Evolutionary conservation across 2,329 filamentous ascomycete species (phyloP), one percentile per base, ranked within the genome.

Genomic region (Cryoendolithus antarcticus): DNA sequence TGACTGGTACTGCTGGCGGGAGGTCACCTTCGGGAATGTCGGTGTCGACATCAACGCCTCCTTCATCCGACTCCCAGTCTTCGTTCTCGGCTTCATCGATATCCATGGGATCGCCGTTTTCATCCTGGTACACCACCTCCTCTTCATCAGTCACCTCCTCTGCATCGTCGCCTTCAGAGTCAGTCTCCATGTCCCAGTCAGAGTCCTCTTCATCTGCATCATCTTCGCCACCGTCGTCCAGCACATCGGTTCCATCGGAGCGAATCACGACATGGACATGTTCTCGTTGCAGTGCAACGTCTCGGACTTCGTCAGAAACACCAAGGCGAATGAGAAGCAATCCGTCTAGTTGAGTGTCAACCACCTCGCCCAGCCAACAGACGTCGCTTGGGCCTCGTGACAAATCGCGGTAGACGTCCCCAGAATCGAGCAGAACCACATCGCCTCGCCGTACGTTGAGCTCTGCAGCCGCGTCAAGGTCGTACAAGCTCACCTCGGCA

Each of bases 401-500:
- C 13, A 37, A 27, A 2, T 42, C 38, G 8, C 66, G 61, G 12
- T 36, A 40, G 10, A 31, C 34, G 13, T 41, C 35, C 2, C 35
- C 30, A 9, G 34, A 37, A 9, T 34, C 31, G 9, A 76, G 51
- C 8, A 75, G 51, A 2, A 75, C 72, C 39, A 73, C 67, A 49
- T 76, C 72, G 6, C 67, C 68, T 43, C 67, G 57, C 31, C 64
- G 58, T 30, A 67, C 63, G 30, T 64, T 66, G 35, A 77, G 46
- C 4, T 62, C 62, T n/a, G 63, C 61, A 30, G 67, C 67, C 2
- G 64, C 64, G 40, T 62, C 62, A 30, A 77, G 66, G 44, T 78
- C 74, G 51, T 77, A 77, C 31, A 77, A 50, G 41, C 72, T 76
- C 19, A 76, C 64, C 31, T 74, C 67, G 46, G 73, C 68, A 24